Conservation (phyloP, 257 asterid species). For the Ophiorrhiza pumila region DNA sequence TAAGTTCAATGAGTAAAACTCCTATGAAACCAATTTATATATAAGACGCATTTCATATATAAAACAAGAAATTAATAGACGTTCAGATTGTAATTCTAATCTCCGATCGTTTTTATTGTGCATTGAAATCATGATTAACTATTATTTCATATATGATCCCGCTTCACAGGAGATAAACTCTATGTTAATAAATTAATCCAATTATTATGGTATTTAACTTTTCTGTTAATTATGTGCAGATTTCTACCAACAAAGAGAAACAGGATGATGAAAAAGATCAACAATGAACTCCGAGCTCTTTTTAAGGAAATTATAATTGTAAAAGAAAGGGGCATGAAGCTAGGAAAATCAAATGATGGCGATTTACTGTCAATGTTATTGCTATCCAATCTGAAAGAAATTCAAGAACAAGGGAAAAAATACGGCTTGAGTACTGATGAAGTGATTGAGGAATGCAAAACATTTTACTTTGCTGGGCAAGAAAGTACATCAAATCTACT, state of each 20-base stretch:
- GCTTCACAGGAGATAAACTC: too few species aligned
- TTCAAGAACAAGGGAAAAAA: slow-evolving; percentile 30
- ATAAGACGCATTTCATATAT: too few species aligned
- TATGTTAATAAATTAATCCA: too few species aligned
- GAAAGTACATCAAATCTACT: slow-evolving; percentile 44
- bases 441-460: slow-evolving; percentile 56
- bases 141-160: too few species aligned
- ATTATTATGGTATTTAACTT: too few species aligned
- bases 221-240: slow-evolving; percentile 17
- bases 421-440: slow-evolving; percentile 48
- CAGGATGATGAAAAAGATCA: slow-evolving; percentile 37
- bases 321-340: slow-evolving; percentile 25
- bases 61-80: too few species aligned
- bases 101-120: too few species aligned
- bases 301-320: slow-evolving; percentile 26
- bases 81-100: too few species aligned
- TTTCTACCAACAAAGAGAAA: slow-evolving; percentile 43
- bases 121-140: too few species aligned
- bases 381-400: slow-evolving; percentile 36
- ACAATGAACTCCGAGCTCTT: slow-evolving; percentile 27
- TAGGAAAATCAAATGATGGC: slow-evolving; percentile 23
- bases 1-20: too few species aligned
- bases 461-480: slow-evolving; percentile 53
- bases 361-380: slow-evolving; percentile 37
- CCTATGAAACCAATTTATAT: too few species aligned